Conservation (phyloP, 345 rosid species). For the Garcia nutans region DNA sequence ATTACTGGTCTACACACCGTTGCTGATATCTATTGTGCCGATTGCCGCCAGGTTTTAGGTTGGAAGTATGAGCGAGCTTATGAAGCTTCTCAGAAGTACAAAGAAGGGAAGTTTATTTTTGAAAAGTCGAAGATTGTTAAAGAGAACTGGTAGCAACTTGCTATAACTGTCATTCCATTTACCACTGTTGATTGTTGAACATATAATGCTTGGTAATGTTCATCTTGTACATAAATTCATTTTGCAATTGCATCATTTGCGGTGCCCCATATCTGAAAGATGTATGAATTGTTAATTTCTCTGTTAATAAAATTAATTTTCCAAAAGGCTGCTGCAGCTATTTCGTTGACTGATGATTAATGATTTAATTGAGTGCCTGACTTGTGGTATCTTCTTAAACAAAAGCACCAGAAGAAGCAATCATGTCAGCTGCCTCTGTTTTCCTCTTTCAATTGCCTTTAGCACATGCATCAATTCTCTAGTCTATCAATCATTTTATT, state of each 20-base stretch:
- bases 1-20: constrained; percentile 30
- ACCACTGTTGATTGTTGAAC: background rate
- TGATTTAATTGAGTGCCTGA: background rate
- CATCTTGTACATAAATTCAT: constrained; percentile 9
- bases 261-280: constrained; percentile 6
- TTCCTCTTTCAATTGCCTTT: too few species aligned
- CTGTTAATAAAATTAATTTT: constrained; percentile 20
- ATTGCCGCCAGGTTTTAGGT: constrained; percentile 27
- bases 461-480: too few species aligned
- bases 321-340: background rate
- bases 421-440: too few species aligned
- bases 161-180: background rate
- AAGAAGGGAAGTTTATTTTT: constrained; percentile 29
- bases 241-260: constrained; percentile 5
- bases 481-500: too few species aligned
- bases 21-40: constrained; percentile 25
- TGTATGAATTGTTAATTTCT: constrained; percentile 14
- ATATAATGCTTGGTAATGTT: background rate
- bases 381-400: too few species aligned
- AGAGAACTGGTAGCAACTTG: constrained; percentile 22
- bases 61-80: constrained; percentile 33
- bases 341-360: background rate
- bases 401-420: too few species aligned
- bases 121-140: constrained; percentile 27
- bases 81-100: constrained; percentile 28